Base-by-base conservation (phyloP, 768 basidiomycete genomes). In the Tylopilus subfusipes region DNA sequence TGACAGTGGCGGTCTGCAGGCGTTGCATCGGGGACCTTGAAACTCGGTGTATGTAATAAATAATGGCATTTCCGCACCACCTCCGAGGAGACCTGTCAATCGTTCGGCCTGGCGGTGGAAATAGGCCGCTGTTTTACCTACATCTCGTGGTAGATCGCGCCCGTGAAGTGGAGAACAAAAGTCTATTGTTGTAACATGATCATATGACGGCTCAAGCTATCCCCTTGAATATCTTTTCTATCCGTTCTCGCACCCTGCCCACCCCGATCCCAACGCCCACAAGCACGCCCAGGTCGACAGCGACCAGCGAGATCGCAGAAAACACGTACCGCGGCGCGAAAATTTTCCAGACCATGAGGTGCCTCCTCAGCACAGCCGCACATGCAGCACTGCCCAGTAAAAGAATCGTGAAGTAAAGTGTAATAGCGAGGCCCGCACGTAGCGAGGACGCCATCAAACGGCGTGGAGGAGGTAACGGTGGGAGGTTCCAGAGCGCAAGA, bases 311-410 rank as follows among this genome's bases (percentile, higher is more conserved):
- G 4, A 83, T 63, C 0, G 82, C 91, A 0, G 81, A 89, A 16
- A 82, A 67, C 86, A 98, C 95, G 67, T 95, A 97, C 57, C 96
- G 74, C 57, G 97, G 97, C 34, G 95, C 96, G 64, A 98, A 99
- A 4, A 98, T 86, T 73, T 98, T 98, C 97, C 97, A 99, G 22
- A 98, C 94, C 94, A 97, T 97, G 59, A 97, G 69, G 68, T 98
- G 94, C 42, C 93, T 69, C 58, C 93, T 72, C 48, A 95, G 71
- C 61, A 84, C 80, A 9, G 92, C 88, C 0, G 91, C 85, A 52
- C 84, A 84, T 7, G 82, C 69, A 4, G 91, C 86, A 16, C 84
- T 81, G 5, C 88, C 86, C 5, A 94, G 63, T 2, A 92, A 69
- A 22, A 94, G 64, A 5, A 74, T 63, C 7, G 78, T 70, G 67